Percentiles rank a stretch among this genome's conserved stretches.
Evolutionary conservation across 495 filamentous ascomycete species (phyloP).

Genomic region (Parathielavia hyrcaniae): DNA sequence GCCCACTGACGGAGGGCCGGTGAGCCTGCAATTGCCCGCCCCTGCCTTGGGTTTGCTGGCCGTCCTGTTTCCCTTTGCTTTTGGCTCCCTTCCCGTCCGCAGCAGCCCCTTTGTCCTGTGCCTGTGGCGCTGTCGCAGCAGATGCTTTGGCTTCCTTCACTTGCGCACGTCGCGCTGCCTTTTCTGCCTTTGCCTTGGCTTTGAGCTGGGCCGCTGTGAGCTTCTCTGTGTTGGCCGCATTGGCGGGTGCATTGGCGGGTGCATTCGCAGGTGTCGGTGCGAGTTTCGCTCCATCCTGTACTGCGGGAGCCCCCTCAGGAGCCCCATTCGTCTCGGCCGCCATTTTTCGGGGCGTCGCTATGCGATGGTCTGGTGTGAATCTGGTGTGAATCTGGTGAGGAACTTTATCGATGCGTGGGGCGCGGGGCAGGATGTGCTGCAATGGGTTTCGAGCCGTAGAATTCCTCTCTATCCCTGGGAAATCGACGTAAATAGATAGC

Average conservation of each 20-base stretch:
- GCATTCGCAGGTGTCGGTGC: slow-evolving; percentile 10
- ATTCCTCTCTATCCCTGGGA: not conserved
- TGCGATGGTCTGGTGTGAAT: not conserved
- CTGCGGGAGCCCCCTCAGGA: slow-evolving; percentile 13
- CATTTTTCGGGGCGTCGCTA: slow-evolving; percentile 16
- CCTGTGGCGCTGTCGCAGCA: slow-evolving; percentile 11
- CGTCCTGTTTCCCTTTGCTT: slow-evolving; percentile 48
- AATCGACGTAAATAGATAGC: not conserved
- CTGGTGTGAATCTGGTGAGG: not conserved
- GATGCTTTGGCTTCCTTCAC: slow-evolving; percentile 46
- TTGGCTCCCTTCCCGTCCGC: slow-evolving; percentile 37
- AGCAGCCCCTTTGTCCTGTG: slow-evolving; percentile 5
- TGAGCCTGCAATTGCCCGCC: slow-evolving; percentile 24
- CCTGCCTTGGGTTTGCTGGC: slow-evolving; percentile 33
- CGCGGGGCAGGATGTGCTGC: not conserved
- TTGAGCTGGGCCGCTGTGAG: slow-evolving; percentile 65
- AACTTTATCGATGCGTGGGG: not conserved
- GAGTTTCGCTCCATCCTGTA: slow-evolving; percentile 9
- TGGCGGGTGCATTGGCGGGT: slow-evolving; percentile 9
- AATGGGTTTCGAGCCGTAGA: not conserved
- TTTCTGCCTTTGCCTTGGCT: slow-evolving; percentile 71
- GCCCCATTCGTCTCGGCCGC: slow-evolving; percentile 23
- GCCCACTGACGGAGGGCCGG: slow-evolving; percentile 35
- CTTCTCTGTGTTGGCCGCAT: slow-evolving; percentile 31
- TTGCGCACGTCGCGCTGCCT: slow-evolving; percentile 64